Evolutionary conservation across 2,329 filamentous ascomycete genomes (phyloP).

Genomic region (Albophoma yamanashiensis): DNA sequence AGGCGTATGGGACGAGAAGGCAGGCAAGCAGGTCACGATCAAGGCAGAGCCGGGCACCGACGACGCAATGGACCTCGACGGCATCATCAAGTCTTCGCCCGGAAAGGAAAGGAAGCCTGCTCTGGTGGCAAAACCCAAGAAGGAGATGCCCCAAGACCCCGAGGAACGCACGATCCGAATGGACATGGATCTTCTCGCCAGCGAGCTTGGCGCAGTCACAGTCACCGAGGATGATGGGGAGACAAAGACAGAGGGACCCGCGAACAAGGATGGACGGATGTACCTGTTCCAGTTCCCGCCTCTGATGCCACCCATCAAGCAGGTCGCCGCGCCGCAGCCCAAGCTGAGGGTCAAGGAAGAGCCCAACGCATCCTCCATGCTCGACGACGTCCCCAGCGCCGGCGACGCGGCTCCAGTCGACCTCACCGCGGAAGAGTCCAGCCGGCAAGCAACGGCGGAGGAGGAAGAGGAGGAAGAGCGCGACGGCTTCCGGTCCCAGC

Average conservation of each 20-base stretch:
- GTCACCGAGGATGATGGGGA: slow-evolving; percentile 18
- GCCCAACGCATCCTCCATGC: slow-evolving; percentile 26
- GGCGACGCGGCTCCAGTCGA: slow-evolving; percentile 23
- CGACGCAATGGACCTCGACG: slow-evolving; percentile 29
- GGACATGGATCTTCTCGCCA: slow-evolving; percentile 30
- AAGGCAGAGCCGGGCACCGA: slow-evolving; percentile 35
- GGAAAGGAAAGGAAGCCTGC: slow-evolving; percentile 12
- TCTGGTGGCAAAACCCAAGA: slow-evolving; percentile 10
- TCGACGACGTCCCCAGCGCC: slow-evolving; percentile 10
- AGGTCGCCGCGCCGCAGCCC: slow-evolving; percentile 12
- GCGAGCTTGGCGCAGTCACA: slow-evolving; percentile 28
- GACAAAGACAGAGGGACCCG: slow-evolving; percentile 14
- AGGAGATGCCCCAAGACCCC: slow-evolving; percentile 18
- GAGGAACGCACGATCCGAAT: slow-evolving; percentile 28
- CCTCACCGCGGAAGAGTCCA: slow-evolving; percentile 24
- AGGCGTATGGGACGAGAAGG: slow-evolving; percentile 34
- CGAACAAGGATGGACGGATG: slow-evolving; percentile 41
- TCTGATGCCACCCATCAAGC: slow-evolving; percentile 44
- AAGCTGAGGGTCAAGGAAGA: slow-evolving; percentile 29
- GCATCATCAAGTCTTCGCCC: slow-evolving; percentile 11
- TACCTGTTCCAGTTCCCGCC: slow-evolving; percentile 58
- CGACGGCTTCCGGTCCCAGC: slow-evolving; percentile 24
- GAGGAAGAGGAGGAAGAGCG: slow-evolving; percentile 19
- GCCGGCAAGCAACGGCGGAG: slow-evolving; percentile 4
- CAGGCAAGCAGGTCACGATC: slow-evolving; percentile 23